Percentiles rank a stretch among this genome's conserved stretches.
Conservation (phyloP, 495 filamentous ascomycete genomes). For the Penicilliopsis zonata region DNA sequence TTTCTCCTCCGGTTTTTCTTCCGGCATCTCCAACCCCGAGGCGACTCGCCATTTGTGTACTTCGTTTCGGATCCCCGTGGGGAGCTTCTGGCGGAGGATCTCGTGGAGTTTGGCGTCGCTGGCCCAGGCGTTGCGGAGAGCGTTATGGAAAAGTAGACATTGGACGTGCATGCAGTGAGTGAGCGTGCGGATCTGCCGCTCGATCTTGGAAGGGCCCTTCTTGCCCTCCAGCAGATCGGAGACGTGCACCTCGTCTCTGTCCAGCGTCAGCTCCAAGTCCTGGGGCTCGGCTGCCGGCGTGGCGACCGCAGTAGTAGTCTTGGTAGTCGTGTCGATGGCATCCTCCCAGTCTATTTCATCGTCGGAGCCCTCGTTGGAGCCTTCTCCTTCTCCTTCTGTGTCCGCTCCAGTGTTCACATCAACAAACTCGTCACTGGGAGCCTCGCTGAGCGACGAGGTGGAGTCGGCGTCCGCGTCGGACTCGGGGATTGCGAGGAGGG, state of each 20-base stretch:
- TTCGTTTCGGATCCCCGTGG: constrained; percentile 53
- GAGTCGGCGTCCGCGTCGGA: constrained; percentile 26
- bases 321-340: constrained; percentile 41
- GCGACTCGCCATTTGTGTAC: constrained; percentile 61
- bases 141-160: constrained; percentile 77
- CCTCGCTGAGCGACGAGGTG: constrained; percentile 54
- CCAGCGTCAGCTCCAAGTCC: constrained; percentile 69
- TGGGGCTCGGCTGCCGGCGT: constrained; percentile 19
- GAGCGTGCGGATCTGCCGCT: constrained; percentile 60
- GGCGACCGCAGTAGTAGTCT: constrained; percentile 12
- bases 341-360: constrained; percentile 81
- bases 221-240: constrained; percentile 52
- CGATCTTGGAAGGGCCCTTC: constrained; percentile 75
- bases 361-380: constrained; percentile 47
- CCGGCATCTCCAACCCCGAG: constrained; percentile 44
- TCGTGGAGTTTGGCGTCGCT: constrained; percentile 70
- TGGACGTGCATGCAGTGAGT: constrained; percentile 89
- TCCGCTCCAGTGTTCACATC: constrained; percentile 5
- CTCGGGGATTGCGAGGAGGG: constrained; percentile 22
- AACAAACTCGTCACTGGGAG: constrained; percentile 17
- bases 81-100: constrained; percentile 60
- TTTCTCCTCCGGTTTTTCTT: constrained; percentile 18
- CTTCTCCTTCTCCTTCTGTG: constrained; percentile 26
- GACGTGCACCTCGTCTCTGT: constrained; percentile 42
- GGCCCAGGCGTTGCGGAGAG: constrained; percentile 74